Base-by-base conservation (phyloP, 2,329 filamentous ascomycete genomes). In the Lasiodiplodia citricola region DNA sequence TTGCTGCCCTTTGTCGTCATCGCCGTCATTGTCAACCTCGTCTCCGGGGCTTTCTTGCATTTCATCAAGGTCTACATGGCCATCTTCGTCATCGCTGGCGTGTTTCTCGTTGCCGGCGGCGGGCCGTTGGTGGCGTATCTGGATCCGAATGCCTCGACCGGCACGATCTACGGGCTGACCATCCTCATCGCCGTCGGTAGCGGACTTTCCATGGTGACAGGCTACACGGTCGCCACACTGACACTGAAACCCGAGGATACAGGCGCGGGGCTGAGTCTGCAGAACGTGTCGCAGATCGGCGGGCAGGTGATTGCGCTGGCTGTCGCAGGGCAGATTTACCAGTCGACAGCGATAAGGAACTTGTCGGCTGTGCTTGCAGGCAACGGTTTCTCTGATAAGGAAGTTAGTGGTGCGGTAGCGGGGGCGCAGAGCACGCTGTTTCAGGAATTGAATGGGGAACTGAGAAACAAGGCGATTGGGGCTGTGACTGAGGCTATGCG, bases 141-240 rank as follows among this genome's bases (percentile, higher is more conserved):
- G 16, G 41, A 70, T 37, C 25, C 41, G 5, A 18, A 1, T 14
- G 18, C 37, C 10, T 47, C 57, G 5, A 60, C 13, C 1, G 57
- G 38, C 5, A 47, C 54, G 5, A 70, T 77, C 7, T 77, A 77
- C 70, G 76, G 75, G 31, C 75, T 70, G 68, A 69, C 28, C 1
- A 58, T 75, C 0, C 51, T 77, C 8, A 4, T 75, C 2, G 75
- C 70, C 1, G 51, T 73, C 14, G 75, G 75, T 11, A 68, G 54
- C 3, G 75, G 75, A 4, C 14, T 68, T 0, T 38, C 60, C 14
- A 41, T 54, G 50, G 50, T 52, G n/a, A 52, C 50, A 1, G 50
- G 50, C 21, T 52, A 52, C 7, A 52, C 50, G 50, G 54, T 71
- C 38, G 70, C 68, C 5, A 51, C 65, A 41, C 38, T 70, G 5